Conservation (phyloP, 2,329 filamentous ascomycete genomes). For the Coniochaeta sp. region DNA sequence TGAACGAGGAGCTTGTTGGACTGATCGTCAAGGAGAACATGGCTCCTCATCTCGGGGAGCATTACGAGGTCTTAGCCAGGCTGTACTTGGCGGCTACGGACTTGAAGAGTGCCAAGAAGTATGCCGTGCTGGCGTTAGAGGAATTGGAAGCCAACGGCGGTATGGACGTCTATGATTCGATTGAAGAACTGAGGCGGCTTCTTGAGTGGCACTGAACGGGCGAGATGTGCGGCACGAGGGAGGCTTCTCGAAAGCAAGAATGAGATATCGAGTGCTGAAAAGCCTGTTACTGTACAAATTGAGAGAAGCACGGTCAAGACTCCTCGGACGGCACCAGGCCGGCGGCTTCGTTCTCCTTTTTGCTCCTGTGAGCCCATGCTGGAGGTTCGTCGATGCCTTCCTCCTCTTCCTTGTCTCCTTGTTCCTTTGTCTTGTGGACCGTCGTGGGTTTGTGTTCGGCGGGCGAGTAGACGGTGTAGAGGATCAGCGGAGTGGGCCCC, state of each 20-base stretch:
- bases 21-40: conserved; percentile 13
- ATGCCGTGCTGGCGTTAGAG: conserved; percentile 11
- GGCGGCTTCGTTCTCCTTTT: conserved; percentile 48
- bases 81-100: conserved; percentile 13
- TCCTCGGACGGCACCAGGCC: conserved; percentile 33
- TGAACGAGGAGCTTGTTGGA: conserved; percentile 13
- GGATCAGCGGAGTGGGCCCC: conserved; percentile 48
- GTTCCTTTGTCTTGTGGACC: conserved; percentile 55
- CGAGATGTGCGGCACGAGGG: no score
- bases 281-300: neutral
- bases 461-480: conserved; percentile 57
- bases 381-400: conserved; percentile 53
- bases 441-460: conserved; percentile 54
- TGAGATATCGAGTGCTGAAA: neutral
- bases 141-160: conserved; percentile 10
- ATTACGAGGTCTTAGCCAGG: conserved; percentile 19
- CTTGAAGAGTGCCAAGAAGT: conserved; percentile 11
- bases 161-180: neutral
- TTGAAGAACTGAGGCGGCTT: neutral
- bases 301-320: neutral
- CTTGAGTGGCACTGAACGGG: neutral
- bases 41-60: conserved; percentile 17
- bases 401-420: conserved; percentile 56
- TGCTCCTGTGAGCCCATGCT: conserved; percentile 48
- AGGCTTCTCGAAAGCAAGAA: neutral